phyloP scores from a whole-genome alignment of 345 rosid genomes.

The Brassica cretica region DNA sequence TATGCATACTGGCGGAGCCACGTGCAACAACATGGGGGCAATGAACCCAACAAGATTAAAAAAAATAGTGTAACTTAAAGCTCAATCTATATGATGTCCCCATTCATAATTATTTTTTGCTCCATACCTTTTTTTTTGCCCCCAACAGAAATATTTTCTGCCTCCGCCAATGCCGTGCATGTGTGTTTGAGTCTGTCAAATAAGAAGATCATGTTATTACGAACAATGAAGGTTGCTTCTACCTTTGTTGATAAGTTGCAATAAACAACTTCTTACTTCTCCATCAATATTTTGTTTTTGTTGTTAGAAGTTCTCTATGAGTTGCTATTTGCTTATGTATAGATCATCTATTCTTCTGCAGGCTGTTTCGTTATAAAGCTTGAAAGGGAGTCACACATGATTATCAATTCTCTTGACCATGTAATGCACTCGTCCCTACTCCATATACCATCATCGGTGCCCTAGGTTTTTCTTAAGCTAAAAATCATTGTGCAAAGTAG shows the following conservation, averaged over 20 bases:
- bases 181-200: not conserved
- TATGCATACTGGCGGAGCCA: not conserved
- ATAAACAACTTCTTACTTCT: not conserved
- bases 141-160: no score
- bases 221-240: not conserved
- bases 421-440: not conserved
- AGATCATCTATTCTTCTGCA: conserved; percentile 4
- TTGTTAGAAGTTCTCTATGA: not conserved
- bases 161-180: not conserved
- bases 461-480: conserved; percentile 3
- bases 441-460: not conserved
- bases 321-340: not conserved
- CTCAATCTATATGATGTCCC: no score
- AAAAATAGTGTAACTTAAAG: no score
- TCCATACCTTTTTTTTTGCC: no score
- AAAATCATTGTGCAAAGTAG: conserved; percentile 9
- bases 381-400: conserved; percentile 46
- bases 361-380: conserved; percentile 29
- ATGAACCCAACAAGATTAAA: no score
- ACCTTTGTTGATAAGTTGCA: not conserved
- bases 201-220: not conserved
- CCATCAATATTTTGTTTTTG: not conserved
- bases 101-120: no score
- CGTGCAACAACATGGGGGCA: no score
- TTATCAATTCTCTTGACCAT: not conserved